Evolutionary conservation across 1,139 yeast genomes (phyloP).

Genomic region (Nadsonia commutata): DNA sequence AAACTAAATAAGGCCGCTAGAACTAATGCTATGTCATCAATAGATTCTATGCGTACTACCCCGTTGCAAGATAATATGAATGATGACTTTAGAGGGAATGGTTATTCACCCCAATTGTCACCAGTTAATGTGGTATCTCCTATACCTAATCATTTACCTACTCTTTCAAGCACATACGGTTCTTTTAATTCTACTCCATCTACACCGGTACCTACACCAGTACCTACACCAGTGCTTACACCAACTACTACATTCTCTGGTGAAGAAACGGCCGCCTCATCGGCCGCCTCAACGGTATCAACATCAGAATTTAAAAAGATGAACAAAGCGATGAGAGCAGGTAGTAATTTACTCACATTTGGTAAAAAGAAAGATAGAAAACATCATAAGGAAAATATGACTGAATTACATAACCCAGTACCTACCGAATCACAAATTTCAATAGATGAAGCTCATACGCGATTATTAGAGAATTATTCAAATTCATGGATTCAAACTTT

Average conservation of each 20-base stretch:
- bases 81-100: too few species aligned
- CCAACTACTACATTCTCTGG: too few species aligned
- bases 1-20: not conserved
- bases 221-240: too few species aligned
- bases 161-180: too few species aligned
- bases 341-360: not conserved
- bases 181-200: too few species aligned
- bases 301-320: not conserved
- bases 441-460: constrained; percentile 22
- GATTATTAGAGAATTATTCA: constrained; percentile 34
- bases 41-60: not conserved
- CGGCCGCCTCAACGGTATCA: not conserved
- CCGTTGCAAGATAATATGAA: not conserved
- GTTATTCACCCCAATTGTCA: not conserved
- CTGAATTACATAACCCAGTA: not conserved
- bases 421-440: constrained; percentile 14
- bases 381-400: not conserved
- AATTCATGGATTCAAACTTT: constrained; percentile 52
- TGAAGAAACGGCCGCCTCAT: not conserved
- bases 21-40: not conserved
- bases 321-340: not conserved
- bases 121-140: not conserved
- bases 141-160: too few species aligned
- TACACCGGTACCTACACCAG: too few species aligned
- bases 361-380: not conserved